Evolutionary conservation across 2,329 filamentous ascomycete species (phyloP).

Genomic region (Paracoccidioides lutzii): DNA sequence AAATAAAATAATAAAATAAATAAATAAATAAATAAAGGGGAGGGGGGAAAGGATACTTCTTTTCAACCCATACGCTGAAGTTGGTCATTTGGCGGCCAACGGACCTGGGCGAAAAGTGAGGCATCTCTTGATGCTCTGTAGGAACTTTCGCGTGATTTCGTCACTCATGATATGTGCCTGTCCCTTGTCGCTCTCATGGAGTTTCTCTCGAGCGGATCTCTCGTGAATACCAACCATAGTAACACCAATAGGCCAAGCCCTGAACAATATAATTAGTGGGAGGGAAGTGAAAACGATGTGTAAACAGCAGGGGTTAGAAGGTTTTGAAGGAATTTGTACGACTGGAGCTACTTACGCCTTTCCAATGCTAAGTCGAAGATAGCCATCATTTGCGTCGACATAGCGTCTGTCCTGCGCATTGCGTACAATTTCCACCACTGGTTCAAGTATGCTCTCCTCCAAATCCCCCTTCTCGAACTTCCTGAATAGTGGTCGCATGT

Average conservation of each 20-base stretch:
- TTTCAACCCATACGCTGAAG: conserved; percentile 80
- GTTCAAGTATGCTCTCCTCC: conserved; percentile 63
- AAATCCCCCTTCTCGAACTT: conserved; percentile 74
- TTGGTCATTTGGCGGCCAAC: conserved; percentile 88
- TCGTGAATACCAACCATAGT: conserved; percentile 99
- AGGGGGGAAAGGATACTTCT: no score
- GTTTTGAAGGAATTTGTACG: no score
- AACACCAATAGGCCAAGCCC: conserved; percentile 94
- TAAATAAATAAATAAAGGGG: no score
- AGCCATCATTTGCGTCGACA: conserved; percentile 92
- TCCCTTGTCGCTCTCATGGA: conserved; percentile 63
- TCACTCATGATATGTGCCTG: conserved; percentile 96
- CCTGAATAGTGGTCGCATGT: conserved; percentile 79
- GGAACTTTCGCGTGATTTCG: conserved; percentile 84
- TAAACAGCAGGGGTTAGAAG: no score
- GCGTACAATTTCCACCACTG: conserved; percentile 81
- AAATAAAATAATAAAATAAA: no score
- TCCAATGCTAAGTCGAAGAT: conserved; percentile 81
- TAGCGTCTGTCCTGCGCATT: conserved; percentile 84
- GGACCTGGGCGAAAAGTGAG: conserved; percentile 93
- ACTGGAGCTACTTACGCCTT: conserved; percentile 48
- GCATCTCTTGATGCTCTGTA: conserved; percentile 96
- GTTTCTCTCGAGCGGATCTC: conserved; percentile 83
- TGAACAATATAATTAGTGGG: conserved; percentile 14
- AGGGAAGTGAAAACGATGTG: not conserved